These are phyloP conservation scores for Phialocephala subalpina DNA, from an alignment of 2,329 filamentous ascomycete species.

Conservation along the genomic window DNA sequence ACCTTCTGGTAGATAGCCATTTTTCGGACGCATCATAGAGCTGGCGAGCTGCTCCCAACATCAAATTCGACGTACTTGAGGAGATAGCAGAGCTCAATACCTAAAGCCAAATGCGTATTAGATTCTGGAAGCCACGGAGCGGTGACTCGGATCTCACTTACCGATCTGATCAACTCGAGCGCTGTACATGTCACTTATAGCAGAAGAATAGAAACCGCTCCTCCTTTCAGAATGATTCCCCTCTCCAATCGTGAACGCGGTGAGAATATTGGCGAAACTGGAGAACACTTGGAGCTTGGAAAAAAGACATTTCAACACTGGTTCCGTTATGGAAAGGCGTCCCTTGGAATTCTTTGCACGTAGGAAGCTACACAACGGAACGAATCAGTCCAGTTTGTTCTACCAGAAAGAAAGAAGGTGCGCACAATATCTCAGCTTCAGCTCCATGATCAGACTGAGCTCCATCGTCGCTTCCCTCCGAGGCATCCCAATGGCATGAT, in stretches of 20 bases:
- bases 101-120: background rate
- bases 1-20: background rate
- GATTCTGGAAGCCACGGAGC: background rate
- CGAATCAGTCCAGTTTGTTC: background rate
- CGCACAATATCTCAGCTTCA: conserved; percentile 2
- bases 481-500: background rate
- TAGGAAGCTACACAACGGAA: background rate
- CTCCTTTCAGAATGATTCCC: background rate
- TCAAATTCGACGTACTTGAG: conserved; percentile 4
- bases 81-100: background rate
- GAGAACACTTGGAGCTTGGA: background rate
- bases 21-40: background rate
- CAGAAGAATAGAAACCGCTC: background rate
- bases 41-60: background rate
- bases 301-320: background rate
- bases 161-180: background rate
- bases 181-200: background rate
- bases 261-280: background rate
- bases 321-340: background rate
- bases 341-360: background rate
- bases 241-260: background rate
- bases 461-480: background rate
- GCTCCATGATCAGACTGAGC: background rate
- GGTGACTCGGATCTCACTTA: background rate
- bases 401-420: background rate